A percentile compares a stretch with the other conserved stretches of the same genome.
These are phyloP conservation scores for Tricholoma bakamatsutake DNA, from an alignment of 768 basidiomycete species.

Conservation along the genomic window DNA sequence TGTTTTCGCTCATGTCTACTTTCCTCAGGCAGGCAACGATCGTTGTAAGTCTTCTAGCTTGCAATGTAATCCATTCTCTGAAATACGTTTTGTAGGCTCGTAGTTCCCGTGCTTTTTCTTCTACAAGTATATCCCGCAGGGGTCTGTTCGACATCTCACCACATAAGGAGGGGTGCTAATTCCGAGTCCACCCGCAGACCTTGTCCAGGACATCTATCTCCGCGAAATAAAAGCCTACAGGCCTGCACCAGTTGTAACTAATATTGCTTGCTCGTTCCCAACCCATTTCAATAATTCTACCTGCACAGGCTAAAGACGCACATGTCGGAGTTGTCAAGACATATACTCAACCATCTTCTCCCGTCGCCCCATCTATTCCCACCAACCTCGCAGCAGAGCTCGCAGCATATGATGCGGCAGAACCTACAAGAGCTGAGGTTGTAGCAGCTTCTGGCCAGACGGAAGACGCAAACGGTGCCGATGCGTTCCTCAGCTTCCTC, in stretches of 20 bases:
- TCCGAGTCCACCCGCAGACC: slow-evolving; percentile 58
- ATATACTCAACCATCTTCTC: slow-evolving; percentile 69
- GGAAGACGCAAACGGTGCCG: slow-evolving; percentile 53
- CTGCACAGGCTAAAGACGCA: slow-evolving; percentile 75
- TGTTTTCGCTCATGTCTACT: slow-evolving; percentile 55
- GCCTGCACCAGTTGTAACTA: slow-evolving; percentile 58
- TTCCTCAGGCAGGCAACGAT: slow-evolving; percentile 55
- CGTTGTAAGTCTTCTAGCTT: slow-evolving; percentile 32
- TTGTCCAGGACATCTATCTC: slow-evolving; percentile 90
- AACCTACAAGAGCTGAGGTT: slow-evolving; percentile 50
- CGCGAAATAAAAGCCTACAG: slow-evolving; percentile 89
- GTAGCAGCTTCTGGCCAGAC: slow-evolving; percentile 26
- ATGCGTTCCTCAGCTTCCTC: slow-evolving; percentile 73
- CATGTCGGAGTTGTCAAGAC: slow-evolving; percentile 84
- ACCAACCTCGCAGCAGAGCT: slow-evolving; percentile 86
- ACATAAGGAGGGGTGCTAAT: slow-evolving; percentile 15
- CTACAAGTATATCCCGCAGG: slow-evolving; percentile 55
- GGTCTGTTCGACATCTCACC: slow-evolving; percentile 35
- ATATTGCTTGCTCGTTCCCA: slow-evolving; percentile 10
- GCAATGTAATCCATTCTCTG: not conserved
- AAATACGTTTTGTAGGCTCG: slow-evolving; percentile 37
- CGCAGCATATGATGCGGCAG: slow-evolving; percentile 74
- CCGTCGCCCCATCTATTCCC: slow-evolving; percentile 72
- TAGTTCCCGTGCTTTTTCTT: slow-evolving; percentile 51
- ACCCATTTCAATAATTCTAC: not conserved